Base-by-base conservation (phyloP, 1,139 yeast genomes). In the Meyerozyma carpophila region DNA sequence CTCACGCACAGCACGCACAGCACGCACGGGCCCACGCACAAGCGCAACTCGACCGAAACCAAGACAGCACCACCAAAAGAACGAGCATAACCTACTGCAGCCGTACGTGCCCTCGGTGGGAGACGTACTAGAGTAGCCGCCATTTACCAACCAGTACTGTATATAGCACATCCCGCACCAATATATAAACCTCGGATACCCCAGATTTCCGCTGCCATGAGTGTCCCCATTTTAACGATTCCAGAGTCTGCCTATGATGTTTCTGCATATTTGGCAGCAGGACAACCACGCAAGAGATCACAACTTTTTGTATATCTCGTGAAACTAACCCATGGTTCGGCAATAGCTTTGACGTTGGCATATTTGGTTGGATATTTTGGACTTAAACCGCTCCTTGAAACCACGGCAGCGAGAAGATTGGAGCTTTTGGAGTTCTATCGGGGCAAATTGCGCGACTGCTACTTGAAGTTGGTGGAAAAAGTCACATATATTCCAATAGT, bases 231-330 rank as follows among this genome's bases (percentile, higher is more conserved):
- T 24, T 56, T 71, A 16, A 68, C 77, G 1, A 69, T 73, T 1
- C 77, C 78, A 2, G 78, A 73, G 47, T 46, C 71, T 2, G 69
- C 77, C 0, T 73, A 63, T 48, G 73, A 72, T 45, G 61, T 68
- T 2, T 49, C 58, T 14, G 48, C 57, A 8, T 69, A 65, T 47
- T 41, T 49, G 9, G 37, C 50, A 11, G 44, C 50, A 2, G 43
- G 56, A 2, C 39, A 42, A 11, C 36, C 46, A 20, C 50, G 56
- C n/a, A 53, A 58, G n/a, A 50, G 50, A 41, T 65, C 74, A 4
- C 52, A 54, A 14, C 47, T 70, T 18, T 48, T 68, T 13, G 50
- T 45, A 14, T 73, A 61, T 47, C 44, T 73, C 10, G 41, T 71
- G 31, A 58, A 52, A 40, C 59, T 73, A 28, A 64, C 73, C 9